Evolutionary conservation across 2,329 filamentous ascomycete genomes (phyloP).

Genomic region (Lecanosticta acicola): DNA sequence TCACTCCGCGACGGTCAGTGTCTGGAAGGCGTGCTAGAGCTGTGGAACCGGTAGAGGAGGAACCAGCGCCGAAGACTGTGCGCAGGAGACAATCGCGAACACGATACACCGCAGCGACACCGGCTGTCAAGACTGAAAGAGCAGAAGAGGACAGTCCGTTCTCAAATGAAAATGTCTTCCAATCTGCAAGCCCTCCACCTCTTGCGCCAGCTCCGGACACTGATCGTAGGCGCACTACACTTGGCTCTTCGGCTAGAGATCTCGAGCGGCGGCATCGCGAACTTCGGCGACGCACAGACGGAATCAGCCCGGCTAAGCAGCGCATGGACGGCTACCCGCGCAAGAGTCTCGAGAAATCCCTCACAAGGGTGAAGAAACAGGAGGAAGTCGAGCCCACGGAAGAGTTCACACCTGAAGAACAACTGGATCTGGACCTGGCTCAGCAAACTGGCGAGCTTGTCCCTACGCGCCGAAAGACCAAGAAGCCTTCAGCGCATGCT

Average conservation of each 20-base stretch:
- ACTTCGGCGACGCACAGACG: conserved; percentile 40
- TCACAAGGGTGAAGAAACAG: conserved; percentile 41
- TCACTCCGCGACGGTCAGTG: conserved; percentile 30
- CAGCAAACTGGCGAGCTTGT: conserved; percentile 46
- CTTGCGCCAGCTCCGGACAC: conserved; percentile 54
- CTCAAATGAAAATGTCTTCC: conserved; percentile 86
- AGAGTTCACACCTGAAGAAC: conserved; percentile 90
- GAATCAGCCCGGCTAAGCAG: conserved; percentile 41
- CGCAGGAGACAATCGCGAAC: conserved; percentile 18
- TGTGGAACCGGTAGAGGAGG: conserved; percentile 34
- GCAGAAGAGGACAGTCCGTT: conserved; percentile 60
- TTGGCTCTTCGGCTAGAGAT: conserved; percentile 34
- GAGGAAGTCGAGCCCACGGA: conserved; percentile 67
- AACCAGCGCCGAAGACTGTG: conserved; percentile 15
- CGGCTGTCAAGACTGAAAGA: conserved; percentile 28
- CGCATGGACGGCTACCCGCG: conserved; percentile 52
- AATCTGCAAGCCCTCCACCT: conserved; percentile 40
- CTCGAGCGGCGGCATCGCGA: conserved; percentile 39
- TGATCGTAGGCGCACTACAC: conserved; percentile 52
- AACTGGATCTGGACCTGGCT: conserved; percentile 70
- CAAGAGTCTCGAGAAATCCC: conserved; percentile 54
- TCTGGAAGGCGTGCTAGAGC: conserved; percentile 42
- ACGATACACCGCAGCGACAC: conserved; percentile 22
- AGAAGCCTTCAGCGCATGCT: conserved; percentile 42
- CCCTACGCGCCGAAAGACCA: conserved; percentile 36